These are phyloP conservation scores for Mortierella sp. DNA, from an alignment of 371 early-diverging fungal species.

Conservation along the genomic window DNA sequence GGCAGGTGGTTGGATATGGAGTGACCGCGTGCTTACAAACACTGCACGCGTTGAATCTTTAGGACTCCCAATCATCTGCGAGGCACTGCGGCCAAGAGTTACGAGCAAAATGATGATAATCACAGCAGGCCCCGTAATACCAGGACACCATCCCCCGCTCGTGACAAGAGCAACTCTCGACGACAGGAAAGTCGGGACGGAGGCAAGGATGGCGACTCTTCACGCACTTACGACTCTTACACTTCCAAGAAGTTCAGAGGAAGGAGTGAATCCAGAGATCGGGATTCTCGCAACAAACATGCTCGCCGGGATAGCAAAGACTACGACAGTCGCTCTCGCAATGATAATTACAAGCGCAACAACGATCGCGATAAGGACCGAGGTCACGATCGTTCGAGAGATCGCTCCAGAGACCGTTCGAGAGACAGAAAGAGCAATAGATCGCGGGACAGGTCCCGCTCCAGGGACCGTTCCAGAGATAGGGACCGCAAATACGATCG, in stretches of 20 bases:
- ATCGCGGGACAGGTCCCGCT: constrained; percentile 2
- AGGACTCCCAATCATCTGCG: constrained; percentile 23
- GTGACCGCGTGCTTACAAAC: background rate
- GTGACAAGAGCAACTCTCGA: background rate
- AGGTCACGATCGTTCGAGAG: constrained; percentile 2
- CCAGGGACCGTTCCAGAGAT: constrained; percentile 2
- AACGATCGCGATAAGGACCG: constrained; percentile 13
- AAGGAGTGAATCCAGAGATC: constrained; percentile 25
- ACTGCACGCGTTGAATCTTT: background rate
- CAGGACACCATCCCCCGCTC: constrained; percentile 21
- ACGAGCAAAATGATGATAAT: constrained; percentile 4
- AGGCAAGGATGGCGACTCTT: constrained; percentile 4
- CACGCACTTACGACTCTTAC: background rate
- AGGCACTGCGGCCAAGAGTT: constrained; percentile 12
- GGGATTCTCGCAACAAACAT: constrained; percentile 5
- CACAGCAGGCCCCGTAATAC: background rate
- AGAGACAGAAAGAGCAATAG: background rate
- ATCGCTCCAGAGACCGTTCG: constrained; percentile 4
- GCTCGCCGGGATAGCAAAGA: constrained; percentile 16
- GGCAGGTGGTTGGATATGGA: background rate
- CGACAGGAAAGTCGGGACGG: constrained; percentile 19
- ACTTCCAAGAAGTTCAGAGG: constrained; percentile 5
- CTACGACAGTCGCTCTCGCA: background rate
- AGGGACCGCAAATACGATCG: constrained; percentile 9
- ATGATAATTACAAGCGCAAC: constrained; percentile 6